A percentile compares a stretch with the other conserved stretches of the same genome.
These are phyloP conservation scores for Penicillium sclerotiorum DNA, from an alignment of 2,329 filamentous ascomycete species.

Conservation along the genomic window DNA sequence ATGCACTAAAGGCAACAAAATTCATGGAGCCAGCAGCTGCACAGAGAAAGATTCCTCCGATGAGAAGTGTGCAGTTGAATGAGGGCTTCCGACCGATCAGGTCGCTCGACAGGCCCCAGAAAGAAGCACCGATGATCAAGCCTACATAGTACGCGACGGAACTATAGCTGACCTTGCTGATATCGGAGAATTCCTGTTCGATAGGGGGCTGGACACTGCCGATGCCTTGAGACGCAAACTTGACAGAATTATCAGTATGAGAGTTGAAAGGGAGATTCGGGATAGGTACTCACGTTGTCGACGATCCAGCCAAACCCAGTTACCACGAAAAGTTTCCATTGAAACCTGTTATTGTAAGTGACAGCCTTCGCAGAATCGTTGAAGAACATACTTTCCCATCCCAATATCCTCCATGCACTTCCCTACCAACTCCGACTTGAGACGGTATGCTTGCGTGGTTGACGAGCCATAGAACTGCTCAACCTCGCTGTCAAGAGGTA, in stretches of 20 bases:
- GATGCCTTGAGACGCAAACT: constrained; percentile 35
- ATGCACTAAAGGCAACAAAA: constrained; percentile 31
- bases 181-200: constrained; percentile 28
- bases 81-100: constrained; percentile 48
- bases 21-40: constrained; percentile 27
- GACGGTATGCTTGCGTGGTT: constrained; percentile 33
- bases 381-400: constrained; percentile 32
- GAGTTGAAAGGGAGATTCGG: not conserved
- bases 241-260: not conserved
- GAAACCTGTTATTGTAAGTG: constrained; percentile 27
- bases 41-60: constrained; percentile 40
- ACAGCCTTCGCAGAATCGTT: not conserved
- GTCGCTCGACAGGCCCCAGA: constrained; percentile 50
- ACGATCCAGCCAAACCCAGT: constrained; percentile 71
- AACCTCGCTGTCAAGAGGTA: constrained; percentile 29
- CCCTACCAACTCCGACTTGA: constrained; percentile 35
- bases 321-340: constrained; percentile 67
- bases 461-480: constrained; percentile 44
- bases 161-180: constrained; percentile 33
- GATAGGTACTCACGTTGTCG: constrained; percentile 54
- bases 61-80: constrained; percentile 51
- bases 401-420: constrained; percentile 32
- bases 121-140: constrained; percentile 49
- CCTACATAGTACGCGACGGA: constrained; percentile 43
- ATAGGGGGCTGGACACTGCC: constrained; percentile 33